phyloP scores from a whole-genome alignment of 768 basidiomycete genomes.

The Naganishia antarctica region DNA sequence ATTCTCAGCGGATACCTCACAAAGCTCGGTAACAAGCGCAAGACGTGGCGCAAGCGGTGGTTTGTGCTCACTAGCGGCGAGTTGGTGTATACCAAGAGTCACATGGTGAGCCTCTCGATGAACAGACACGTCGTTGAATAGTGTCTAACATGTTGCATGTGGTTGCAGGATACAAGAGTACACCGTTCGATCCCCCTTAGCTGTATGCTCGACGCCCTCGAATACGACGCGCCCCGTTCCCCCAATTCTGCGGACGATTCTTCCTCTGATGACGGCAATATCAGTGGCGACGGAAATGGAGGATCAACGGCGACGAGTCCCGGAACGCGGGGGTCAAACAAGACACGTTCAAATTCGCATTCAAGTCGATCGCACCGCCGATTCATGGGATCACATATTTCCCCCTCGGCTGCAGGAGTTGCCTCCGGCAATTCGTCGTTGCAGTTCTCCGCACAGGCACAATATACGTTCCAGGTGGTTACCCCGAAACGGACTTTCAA shows the following conservation, averaged over 20 bases:
- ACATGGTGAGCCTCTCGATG: conserved; percentile 70
- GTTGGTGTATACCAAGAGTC: conserved; percentile 80
- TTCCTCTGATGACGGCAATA: conserved; percentile 40
- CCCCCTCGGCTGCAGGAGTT: neutral
- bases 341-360: neutral
- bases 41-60: conserved; percentile 96
- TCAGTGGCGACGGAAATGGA: conserved; percentile 11
- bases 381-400: neutral
- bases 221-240: conserved; percentile 58
- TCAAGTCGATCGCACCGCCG: neutral
- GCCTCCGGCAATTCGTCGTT: neutral
- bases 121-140: too few relatives aligned
- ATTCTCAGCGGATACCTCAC: conserved; percentile 87
- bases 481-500: conserved; percentile 85
- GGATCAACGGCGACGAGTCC: conserved; percentile 22
- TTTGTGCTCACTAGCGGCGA: conserved; percentile 86
- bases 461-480: conserved; percentile 86
- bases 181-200: conserved; percentile 79
- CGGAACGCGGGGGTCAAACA: neutral
- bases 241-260: conserved; percentile 32
- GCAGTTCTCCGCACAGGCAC: conserved; percentile 27
- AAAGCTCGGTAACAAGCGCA: conserved; percentile 90
- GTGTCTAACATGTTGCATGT: neutral
- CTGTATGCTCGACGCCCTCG: conserved; percentile 85
- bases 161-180: conserved; percentile 72